These are phyloP conservation scores for Ogataea zsoltii DNA, from an alignment of 805 yeast species.

Conservation along the genomic window DNA sequence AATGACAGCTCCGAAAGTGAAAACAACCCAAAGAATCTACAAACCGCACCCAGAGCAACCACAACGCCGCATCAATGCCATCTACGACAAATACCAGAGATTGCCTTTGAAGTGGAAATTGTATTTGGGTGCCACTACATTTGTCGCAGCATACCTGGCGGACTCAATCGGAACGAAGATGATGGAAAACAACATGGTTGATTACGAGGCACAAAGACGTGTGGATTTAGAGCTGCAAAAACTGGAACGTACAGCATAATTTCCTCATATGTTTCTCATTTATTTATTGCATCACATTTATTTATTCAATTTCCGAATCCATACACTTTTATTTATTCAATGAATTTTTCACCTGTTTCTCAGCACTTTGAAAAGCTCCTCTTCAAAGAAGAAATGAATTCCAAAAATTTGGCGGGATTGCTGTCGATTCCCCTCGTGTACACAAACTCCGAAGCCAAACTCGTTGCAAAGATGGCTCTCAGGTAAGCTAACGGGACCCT, in stretches of 20 bases:
- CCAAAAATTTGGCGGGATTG: slow-evolving; percentile 76
- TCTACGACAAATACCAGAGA: slow-evolving; percentile 21
- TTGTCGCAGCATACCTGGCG: slow-evolving; percentile 32
- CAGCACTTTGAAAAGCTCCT: slow-evolving; percentile 36
- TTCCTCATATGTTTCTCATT: not conserved
- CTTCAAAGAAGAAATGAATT: slow-evolving; percentile 60
- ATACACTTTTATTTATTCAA: not conserved
- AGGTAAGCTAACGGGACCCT: slow-evolving; percentile 88
- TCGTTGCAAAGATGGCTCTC: slow-evolving; percentile 85
- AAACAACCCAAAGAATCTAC: slow-evolving; percentile 4
- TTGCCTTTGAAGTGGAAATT: slow-evolving; percentile 33
- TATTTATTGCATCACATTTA: not conserved
- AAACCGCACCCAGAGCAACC: slow-evolving; percentile 13
- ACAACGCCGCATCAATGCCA: slow-evolving; percentile 1
- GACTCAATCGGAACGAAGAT: slow-evolving; percentile 31
- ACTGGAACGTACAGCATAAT: not conserved
- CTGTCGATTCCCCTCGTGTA: slow-evolving; percentile 79
- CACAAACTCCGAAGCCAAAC: slow-evolving; percentile 80
- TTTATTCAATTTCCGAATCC: not conserved
- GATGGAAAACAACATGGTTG: slow-evolving; percentile 33
- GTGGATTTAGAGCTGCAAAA: slow-evolving; percentile 28
- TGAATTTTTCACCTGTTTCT: not conserved
- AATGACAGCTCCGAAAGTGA: not conserved
- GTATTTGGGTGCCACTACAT: slow-evolving; percentile 34
- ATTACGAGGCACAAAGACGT: slow-evolving; percentile 33